Conservation (phyloP, 371 early-diverging fungal genomes). For the Blakeslea trispora region DNA sequence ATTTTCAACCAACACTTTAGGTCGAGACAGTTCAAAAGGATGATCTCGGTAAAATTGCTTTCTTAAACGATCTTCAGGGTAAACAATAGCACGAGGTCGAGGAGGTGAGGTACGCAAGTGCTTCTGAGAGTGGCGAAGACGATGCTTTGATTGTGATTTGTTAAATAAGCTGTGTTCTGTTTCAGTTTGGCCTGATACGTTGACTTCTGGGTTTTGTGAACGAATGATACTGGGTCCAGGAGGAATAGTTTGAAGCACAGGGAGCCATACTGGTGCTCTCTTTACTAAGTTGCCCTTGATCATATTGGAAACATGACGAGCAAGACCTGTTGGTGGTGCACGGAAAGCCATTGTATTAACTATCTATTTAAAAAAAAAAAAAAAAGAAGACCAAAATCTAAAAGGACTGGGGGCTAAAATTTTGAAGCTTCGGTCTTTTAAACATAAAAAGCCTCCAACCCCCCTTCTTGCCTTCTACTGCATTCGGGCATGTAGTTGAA, state of each 20-base stretch:
- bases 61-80: slow-evolving; percentile 88
- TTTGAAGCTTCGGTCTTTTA: background rate
- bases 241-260: slow-evolving; percentile 59
- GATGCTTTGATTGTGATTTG: slow-evolving; percentile 21
- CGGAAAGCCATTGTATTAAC: slow-evolving; percentile 40
- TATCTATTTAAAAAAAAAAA: background rate
- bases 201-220: slow-evolving; percentile 41
- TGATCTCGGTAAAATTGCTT: slow-evolving; percentile 85
- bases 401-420: background rate
- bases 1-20: slow-evolving; percentile 64
- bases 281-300: slow-evolving; percentile 59
- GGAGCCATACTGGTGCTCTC: slow-evolving; percentile 64
- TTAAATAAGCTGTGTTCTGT: slow-evolving; percentile 36
- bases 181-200: slow-evolving; percentile 40
- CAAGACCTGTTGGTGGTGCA: slow-evolving; percentile 41
- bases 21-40: slow-evolving; percentile 81
- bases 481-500: too few species aligned
- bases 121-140: slow-evolving; percentile 51
- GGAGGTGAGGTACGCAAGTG: slow-evolving; percentile 57
- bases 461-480: too few species aligned
- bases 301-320: slow-evolving; percentile 50
- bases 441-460: too few species aligned
- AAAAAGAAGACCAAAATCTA: background rate
- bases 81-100: slow-evolving; percentile 71
- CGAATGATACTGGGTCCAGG: slow-evolving; percentile 70